A percentile compares a stretch with the other conserved stretches of the same genome.
These are phyloP conservation scores for Nannochloropsis oceanica DNA, from an alignment of 108 stramenopile species.

Conservation along the genomic window DNA sequence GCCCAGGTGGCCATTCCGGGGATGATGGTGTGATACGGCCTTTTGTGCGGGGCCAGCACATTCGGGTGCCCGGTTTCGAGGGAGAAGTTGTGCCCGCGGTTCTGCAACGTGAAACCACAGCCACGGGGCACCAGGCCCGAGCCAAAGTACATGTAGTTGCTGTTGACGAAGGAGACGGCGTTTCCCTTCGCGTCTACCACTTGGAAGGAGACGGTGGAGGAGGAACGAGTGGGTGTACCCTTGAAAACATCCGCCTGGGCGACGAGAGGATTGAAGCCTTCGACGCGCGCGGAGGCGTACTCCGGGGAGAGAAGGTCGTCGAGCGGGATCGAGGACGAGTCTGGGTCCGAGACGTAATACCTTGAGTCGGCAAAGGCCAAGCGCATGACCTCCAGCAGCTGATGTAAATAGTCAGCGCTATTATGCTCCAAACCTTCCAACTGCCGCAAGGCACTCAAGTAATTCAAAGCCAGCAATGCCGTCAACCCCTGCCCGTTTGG, in stretches of 20 bases:
- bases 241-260: neutral
- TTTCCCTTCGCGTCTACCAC: conserved; percentile 75
- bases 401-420: neutral
- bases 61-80: conserved; percentile 68
- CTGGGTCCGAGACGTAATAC: conserved; percentile 50
- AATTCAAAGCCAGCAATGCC: conserved; percentile 70
- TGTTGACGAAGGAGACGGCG: conserved; percentile 84
- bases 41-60: conserved; percentile 54
- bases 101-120: conserved; percentile 89
- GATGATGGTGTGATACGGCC: conserved; percentile 95
- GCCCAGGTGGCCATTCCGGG: conserved; percentile 67
- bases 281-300: conserved; percentile 22
- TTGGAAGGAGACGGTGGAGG: conserved; percentile 55
- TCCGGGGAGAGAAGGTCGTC: conserved; percentile 27
- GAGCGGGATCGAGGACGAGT: conserved; percentile 34
- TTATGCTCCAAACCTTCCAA: neutral
- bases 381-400: conserved; percentile 7
- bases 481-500: conserved; percentile 89
- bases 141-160: conserved; percentile 89
- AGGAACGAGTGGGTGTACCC: conserved; percentile 12
- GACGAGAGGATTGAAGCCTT: conserved; percentile 1
- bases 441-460: conserved; percentile 34
- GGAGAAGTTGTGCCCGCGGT: conserved; percentile 73
- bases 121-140: conserved; percentile 72
- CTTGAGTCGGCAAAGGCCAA: conserved; percentile 76